These are phyloP conservation scores for Trichoderma asperelloides DNA, from an alignment of 495 filamentous ascomycete genomes.

Conservation along the genomic window DNA sequence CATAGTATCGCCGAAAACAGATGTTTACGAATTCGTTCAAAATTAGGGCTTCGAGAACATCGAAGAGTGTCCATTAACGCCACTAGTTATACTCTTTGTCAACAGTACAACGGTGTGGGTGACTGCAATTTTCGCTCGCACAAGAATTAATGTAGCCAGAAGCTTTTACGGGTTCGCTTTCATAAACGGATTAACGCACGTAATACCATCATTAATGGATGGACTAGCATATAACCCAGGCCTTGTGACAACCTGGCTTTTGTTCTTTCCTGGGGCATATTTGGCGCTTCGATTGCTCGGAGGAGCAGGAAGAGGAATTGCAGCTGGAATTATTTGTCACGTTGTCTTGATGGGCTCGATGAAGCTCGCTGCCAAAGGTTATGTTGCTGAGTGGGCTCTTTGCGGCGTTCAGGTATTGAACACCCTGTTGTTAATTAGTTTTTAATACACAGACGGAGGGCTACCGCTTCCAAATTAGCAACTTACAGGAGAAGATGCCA, in stretches of 20 bases:
- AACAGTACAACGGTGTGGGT: neutral
- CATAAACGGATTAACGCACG: neutral
- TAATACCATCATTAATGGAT: neutral
- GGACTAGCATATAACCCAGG: neutral
- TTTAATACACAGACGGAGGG: neutral
- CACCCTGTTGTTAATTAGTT: neutral
- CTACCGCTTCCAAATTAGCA: no score
- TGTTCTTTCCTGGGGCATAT: neutral
- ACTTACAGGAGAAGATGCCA: no score
- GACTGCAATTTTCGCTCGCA: neutral
- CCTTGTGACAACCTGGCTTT: neutral
- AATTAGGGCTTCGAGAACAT: neutral
- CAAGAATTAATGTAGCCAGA: neutral
- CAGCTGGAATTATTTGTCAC: neutral
- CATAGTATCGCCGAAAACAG: neutral
- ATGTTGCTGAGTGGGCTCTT: neutral
- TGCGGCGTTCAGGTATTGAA: neutral
- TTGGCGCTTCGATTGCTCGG: neutral
- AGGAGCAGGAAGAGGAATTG: neutral
- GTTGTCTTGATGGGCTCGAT: constrained; percentile 4
- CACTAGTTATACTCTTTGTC: neutral
- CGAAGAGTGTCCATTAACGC: neutral
- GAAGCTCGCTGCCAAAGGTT: neutral
- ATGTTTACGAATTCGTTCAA: neutral
- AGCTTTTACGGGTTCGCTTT: neutral